Conservation (phyloP, 495 filamentous ascomycete genomes). For the Xanthoparmelia taractica region DNA sequence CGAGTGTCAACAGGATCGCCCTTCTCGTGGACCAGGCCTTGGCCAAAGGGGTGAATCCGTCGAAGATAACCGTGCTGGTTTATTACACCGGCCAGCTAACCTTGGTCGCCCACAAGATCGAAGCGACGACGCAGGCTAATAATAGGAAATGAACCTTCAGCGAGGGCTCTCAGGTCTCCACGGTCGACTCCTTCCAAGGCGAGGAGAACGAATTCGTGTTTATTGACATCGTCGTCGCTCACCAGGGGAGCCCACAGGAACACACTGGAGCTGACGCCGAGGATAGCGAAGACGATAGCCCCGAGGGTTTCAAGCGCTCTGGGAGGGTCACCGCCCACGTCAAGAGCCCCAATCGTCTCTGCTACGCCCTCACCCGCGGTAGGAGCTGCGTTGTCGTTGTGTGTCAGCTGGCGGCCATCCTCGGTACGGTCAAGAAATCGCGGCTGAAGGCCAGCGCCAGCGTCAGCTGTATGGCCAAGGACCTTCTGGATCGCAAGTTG, state of each 20-base stretch:
- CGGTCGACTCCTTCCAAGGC: constrained; percentile 5
- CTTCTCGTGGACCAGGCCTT: not conserved
- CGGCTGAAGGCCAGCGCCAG: not conserved
- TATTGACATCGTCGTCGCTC: constrained; percentile 4
- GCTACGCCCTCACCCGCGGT: not conserved
- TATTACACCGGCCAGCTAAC: not conserved
- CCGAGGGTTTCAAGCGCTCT: not conserved
- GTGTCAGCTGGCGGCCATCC: not conserved
- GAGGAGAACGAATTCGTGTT: not conserved
- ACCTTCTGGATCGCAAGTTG: not conserved
- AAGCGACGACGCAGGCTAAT: no score
- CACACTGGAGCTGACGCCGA: not conserved
- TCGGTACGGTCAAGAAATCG: not conserved
- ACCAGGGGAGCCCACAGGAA: not conserved
- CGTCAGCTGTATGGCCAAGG: not conserved
- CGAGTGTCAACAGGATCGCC: not conserved
- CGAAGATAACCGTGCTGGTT: not conserved
- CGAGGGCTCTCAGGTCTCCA: not conserved
- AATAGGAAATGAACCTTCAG: not conserved
- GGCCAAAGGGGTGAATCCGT: not conserved
- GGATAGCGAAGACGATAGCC: not conserved
- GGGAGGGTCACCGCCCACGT: not conserved
- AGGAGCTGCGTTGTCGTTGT: not conserved
- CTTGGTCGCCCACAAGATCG: not conserved
- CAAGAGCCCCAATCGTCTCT: not conserved